phyloP scores from a whole-genome alignment of 2,329 filamentous ascomycete species.

The Myotisia sp. region DNA sequence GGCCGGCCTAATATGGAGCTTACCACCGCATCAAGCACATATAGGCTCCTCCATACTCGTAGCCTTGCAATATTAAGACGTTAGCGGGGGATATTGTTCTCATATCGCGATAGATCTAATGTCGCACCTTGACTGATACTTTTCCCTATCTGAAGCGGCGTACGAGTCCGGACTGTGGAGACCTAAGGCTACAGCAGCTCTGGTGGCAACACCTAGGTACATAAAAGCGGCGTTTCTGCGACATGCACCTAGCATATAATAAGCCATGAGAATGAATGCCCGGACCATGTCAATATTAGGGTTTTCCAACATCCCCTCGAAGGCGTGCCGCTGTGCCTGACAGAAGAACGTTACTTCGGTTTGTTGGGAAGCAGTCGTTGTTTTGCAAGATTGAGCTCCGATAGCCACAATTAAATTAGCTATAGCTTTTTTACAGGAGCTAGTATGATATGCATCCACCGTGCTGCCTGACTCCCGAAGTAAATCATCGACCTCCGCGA shows the following conservation, averaged over 20 bases:
- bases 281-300: slow-evolving; percentile 41
- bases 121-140: not conserved
- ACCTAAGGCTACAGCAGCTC: slow-evolving; percentile 44
- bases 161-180: slow-evolving; percentile 33
- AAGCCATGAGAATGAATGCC: slow-evolving; percentile 42
- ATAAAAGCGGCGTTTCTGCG: slow-evolving; percentile 48
- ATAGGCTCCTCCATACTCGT: slow-evolving; percentile 35
- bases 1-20: slow-evolving; percentile 38
- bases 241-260: slow-evolving; percentile 46
- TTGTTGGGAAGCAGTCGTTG: slow-evolving; percentile 18
- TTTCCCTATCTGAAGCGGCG: slow-evolving; percentile 7
- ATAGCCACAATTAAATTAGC: slow-evolving; percentile 38
- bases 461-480: slow-evolving; percentile 2
- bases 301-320: slow-evolving; percentile 40
- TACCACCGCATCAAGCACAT: slow-evolving; percentile 34
- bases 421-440: slow-evolving; percentile 5
- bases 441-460: not conserved
- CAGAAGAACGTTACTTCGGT: slow-evolving; percentile 32
- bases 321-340: slow-evolving; percentile 35
- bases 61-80: slow-evolving; percentile 18
- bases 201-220: slow-evolving; percentile 46
- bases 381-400: slow-evolving; percentile 35
- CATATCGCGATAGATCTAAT: not conserved
- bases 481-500: slow-evolving; percentile 16
- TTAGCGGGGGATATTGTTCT: not conserved